Percentiles rank a stretch among this genome's conserved stretches.
Conservation (phyloP, 1,284 basidiomycete species). For the Vanrija humicola region DNA sequence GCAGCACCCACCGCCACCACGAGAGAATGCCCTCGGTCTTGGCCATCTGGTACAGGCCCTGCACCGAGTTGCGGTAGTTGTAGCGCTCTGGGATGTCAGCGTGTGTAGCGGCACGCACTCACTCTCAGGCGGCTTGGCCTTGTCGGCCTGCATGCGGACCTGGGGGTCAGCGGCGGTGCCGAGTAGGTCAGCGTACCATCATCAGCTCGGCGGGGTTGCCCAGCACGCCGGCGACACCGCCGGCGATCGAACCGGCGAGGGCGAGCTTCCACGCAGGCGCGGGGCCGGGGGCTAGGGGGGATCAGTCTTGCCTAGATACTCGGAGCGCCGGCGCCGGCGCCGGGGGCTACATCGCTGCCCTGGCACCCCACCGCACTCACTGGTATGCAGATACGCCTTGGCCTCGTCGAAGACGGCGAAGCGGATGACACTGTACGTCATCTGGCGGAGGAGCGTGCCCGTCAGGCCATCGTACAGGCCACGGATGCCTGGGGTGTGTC, state of each 20-base stretch:
- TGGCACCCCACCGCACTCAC: slow-evolving; percentile 30
- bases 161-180: too few species aligned
- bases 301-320: not conserved
- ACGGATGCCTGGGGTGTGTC: slow-evolving; percentile 54
- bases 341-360: too few species aligned
- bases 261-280: slow-evolving; percentile 76
- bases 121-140: slow-evolving; percentile 70
- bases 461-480: slow-evolving; percentile 82
- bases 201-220: slow-evolving; percentile 87
- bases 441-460: slow-evolving; percentile 85
- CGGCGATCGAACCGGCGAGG: slow-evolving; percentile 65
- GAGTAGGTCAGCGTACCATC: slow-evolving; percentile 49
- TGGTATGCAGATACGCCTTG: slow-evolving; percentile 71
- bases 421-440: slow-evolving; percentile 87
- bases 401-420: slow-evolving; percentile 92
- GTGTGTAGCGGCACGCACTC: slow-evolving; percentile 1
- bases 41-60: slow-evolving; percentile 80
- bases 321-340: not conserved
- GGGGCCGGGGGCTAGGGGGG: slow-evolving; percentile 28
- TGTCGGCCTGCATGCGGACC: slow-evolving; percentile 78
- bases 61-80: slow-evolving; percentile 81
- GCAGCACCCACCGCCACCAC: slow-evolving; percentile 54
- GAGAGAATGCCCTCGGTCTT: slow-evolving; percentile 73
- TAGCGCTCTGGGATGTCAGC: slow-evolving; percentile 44
- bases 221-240: slow-evolving; percentile 72